Conservation (phyloP, 306 rosid genomes). For the Begonia peltatifolia region DNA sequence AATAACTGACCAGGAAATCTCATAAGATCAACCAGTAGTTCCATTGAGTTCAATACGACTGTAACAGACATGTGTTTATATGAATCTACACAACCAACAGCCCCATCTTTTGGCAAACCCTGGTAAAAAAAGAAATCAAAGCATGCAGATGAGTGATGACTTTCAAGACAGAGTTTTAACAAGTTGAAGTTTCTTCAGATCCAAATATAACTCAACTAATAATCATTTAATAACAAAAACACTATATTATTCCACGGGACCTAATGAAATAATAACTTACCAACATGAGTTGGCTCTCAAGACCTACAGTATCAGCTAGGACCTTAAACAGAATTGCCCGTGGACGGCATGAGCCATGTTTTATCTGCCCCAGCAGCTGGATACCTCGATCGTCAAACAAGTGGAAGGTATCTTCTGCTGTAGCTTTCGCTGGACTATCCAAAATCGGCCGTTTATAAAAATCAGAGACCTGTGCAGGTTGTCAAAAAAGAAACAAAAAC, state of each 20-base stretch:
- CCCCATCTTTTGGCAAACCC: conserved; percentile 90
- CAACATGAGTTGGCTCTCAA: conserved; percentile 84
- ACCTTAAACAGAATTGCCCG: conserved; percentile 90
- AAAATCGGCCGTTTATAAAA: conserved; percentile 66
- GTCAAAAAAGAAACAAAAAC: background rate
- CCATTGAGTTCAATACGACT: conserved; percentile 71
- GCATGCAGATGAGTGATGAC: background rate
- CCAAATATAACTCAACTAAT: background rate
- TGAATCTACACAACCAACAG: conserved; percentile 60
- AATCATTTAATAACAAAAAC: background rate
- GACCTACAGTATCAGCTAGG: conserved; percentile 92
- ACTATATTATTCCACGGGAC: background rate
- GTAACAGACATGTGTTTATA: conserved; percentile 83
- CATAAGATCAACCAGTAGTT: conserved; percentile 90
- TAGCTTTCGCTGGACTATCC: conserved; percentile 93
- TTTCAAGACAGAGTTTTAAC: conserved; percentile 6
- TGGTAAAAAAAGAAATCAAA: conserved; percentile 20
- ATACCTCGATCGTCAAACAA: conserved; percentile 77
- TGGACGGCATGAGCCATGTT: conserved; percentile 86
- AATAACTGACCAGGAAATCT: conserved; percentile 87
- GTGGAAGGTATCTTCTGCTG: conserved; percentile 62
- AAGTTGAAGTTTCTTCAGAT: background rate
- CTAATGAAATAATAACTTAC: conserved; percentile 42
- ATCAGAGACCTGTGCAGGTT: conserved; percentile 62
- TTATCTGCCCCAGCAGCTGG: conserved; percentile 90